Evolutionary conservation across 257 asterid genomes (phyloP), one percentile per base, ranked within the genome.

Genomic region (Plantago ovata): DNA sequence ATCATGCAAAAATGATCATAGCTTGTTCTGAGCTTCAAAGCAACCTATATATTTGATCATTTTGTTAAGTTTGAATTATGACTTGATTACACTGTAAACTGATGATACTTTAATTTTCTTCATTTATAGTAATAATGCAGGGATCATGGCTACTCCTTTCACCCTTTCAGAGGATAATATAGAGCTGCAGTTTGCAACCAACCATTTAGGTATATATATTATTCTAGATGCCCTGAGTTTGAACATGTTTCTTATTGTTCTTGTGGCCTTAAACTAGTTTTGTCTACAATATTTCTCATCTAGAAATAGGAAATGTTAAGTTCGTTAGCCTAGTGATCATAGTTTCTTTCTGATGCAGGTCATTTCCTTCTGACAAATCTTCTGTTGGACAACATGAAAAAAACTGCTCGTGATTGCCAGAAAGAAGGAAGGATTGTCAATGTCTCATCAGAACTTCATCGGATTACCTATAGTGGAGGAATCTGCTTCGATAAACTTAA

Each of bases 171-270:
- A 72, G 46, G 90, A 85, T 67, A 75, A 73, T 58, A 72, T 82
- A 38, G 94, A 85, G 58, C 38, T 82, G 85, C 94, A 85, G 56
- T 85, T 85, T 63, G 94, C 94, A 7, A 85, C 94, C 56, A 85
- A 85, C 51, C 87, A 85, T 69, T 47, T 85, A 44, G 87, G 94
- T 85, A 71, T 42, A 53, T 28, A 23, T 33, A 28, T 3, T 13
- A n/a, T 23, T 21, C 22, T 28, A 28, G 36, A 3, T 28, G 7
- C 36, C 6, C 36, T 28, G 36, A 28, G 7, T 8, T 28, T 28
- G 36, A 1, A 1, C 7, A 28, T 28, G 36, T 28, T 28, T 8
- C 36, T 28, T 28, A 8, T 8, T 28, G 36, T 28, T 28, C 7
- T 8, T 28, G 7, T 28, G 36, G 0, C 36, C 36, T 28, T n/a